These are phyloP conservation scores for Adansonia digitata DNA, from an alignment of 345 rosid species.

Conservation along the genomic window DNA sequence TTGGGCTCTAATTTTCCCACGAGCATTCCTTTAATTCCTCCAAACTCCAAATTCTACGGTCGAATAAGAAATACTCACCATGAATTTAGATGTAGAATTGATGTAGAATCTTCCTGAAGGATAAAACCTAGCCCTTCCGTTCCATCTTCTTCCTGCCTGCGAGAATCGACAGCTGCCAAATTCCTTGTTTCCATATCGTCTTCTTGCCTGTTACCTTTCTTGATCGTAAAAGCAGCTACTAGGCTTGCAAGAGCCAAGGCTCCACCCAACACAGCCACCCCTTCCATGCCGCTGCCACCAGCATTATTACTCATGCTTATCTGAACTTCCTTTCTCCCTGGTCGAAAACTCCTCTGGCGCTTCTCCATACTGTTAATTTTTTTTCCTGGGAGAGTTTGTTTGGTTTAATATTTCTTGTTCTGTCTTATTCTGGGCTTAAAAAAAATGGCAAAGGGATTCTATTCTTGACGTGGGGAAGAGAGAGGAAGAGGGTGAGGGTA, in stretches of 20 bases:
- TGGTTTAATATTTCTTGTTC: background rate
- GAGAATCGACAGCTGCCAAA: background rate
- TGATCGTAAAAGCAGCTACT: constrained; percentile 27
- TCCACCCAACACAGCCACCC: constrained; percentile 36
- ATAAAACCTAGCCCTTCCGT: constrained; percentile 12
- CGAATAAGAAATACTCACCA: constrained; percentile 18
- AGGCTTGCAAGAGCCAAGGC: constrained; percentile 41
- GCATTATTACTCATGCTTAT: background rate
- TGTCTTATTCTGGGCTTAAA: background rate
- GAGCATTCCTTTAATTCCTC: background rate
- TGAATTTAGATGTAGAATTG: constrained; percentile 13
- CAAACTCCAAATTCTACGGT: background rate
- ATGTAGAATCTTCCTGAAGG: constrained; percentile 18
- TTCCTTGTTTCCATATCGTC: background rate
- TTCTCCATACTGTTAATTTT: constrained; percentile 11
- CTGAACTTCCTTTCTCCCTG: constrained; percentile 7
- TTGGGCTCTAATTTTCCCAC: background rate
- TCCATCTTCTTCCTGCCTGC: background rate
- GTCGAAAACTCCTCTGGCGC: background rate
- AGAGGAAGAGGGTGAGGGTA: background rate
- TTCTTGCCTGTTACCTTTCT: constrained; percentile 18
- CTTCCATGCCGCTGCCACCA: constrained; percentile 25
- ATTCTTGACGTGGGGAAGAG: constrained; percentile 9
- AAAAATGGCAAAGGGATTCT: background rate
- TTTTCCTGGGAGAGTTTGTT: background rate